These are phyloP conservation scores for Mycena floridula DNA, from an alignment of 768 basidiomycete species.

Conservation along the genomic window DNA sequence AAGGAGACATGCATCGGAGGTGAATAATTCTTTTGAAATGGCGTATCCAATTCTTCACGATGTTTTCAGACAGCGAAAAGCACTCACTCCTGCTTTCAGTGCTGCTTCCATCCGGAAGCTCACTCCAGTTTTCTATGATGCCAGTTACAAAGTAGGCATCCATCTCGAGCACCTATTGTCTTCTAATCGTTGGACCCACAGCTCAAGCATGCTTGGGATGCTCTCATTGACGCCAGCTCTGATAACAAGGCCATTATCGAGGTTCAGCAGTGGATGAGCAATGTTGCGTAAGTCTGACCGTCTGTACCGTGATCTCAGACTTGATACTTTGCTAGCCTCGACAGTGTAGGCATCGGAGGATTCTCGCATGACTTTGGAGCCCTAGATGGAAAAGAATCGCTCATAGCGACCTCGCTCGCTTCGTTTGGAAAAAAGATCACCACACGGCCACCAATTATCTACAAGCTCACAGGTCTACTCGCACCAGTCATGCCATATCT, in stretches of 20 bases:
- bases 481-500: conserved; percentile 8
- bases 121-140: conserved; percentile 43
- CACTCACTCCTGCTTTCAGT: conserved; percentile 46
- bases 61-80: conserved; percentile 37
- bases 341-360: conserved; percentile 38
- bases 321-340: conserved; percentile 17
- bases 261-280: conserved; percentile 9
- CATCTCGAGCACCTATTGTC: background rate
- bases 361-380: conserved; percentile 40
- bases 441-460: background rate
- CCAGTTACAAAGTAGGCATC: conserved; percentile 37
- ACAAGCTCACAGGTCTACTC: too few relatives aligned
- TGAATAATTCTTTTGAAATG: conserved; percentile 4
- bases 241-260: conserved; percentile 10
- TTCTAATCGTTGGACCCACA: background rate
- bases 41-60: background rate
- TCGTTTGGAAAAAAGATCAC: conserved; percentile 7
- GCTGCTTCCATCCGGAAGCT: conserved; percentile 42
- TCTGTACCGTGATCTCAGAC: background rate
- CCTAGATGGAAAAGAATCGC: conserved; percentile 25
- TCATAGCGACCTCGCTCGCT: conserved; percentile 21
- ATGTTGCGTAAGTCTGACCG: conserved; percentile 2
- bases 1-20: conserved; percentile 27
- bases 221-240: conserved; percentile 5
- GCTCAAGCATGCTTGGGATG: conserved; percentile 12